Evolutionary conservation across 2,329 filamentous ascomycete genomes (phyloP), one percentile per base, ranked within the genome.

Genomic region (Claviceps citrina): DNA sequence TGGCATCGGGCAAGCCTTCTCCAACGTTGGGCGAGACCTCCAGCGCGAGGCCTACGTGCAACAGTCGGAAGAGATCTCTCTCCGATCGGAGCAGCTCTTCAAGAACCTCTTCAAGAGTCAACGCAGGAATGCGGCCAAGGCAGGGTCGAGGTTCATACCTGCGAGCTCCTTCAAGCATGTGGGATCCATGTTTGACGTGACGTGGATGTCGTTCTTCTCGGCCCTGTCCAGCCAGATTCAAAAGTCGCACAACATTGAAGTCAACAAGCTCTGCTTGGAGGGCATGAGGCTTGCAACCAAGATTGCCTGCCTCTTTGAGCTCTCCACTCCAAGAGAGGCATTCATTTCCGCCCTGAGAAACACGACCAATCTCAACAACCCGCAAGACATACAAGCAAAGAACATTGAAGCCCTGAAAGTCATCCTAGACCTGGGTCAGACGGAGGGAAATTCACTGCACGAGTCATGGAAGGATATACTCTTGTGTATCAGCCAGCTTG

Each of bases 161-260:
- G 91, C 91, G 3, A 91, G 85, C 1, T 96, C 87, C 0, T 87
- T 85, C 57, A 89, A 85, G 51, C 91, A 98, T 57, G 83, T 95
- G 37, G 91, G 91, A 0, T 86, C 91, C 1, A 98, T 98, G 91
- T 96, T 98, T 54, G 87, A 94, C 52, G 86, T 94, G 19, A 93
- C 86, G 0, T 98, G 91, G 91, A 98, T 96, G 89, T 94, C 89
- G 8, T 93, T 95, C 59, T 81, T 98, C 53, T 96, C 89, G 5
- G 87, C 87, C 0, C 71, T 98, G 20, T 95, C 89, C 1, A 87
- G 84, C 38, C 84, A 93, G 49, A 87, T 91, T 57, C 91, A 96
- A 51, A 87, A 94, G 54, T 82, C 84, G 0, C 84, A 93, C 49
- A 95, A 95, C 52, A 68, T 94, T 4, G 86, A 95, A 49, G 84